Evolutionary conservation across 129 eudicot species (phyloP), one percentile per base, ranked within the genome.

Genomic region (Saposhnikovia divaricata): DNA sequence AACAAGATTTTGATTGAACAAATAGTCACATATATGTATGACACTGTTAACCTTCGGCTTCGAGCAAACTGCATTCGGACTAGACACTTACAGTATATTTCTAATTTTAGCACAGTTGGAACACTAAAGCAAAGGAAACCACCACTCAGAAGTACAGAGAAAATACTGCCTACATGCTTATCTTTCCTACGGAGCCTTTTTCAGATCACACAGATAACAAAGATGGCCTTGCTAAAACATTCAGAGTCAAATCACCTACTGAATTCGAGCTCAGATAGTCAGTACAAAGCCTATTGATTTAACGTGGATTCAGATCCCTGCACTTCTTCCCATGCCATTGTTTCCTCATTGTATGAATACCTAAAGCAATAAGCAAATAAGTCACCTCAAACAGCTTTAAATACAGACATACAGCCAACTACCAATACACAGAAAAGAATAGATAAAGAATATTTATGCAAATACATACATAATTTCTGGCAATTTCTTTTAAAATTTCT

Each of bases 301-400:
- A 72, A 9, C 0, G 48, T 40, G 2, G 76, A 18, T 72, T 38
- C 76, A 72, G 50, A 23, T 72, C 48, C 76, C 51, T 72, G 47
- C 15, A 39, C 76, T 6, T 72, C 76, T 34, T 72, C 76, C 43
- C 43, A 72, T 72, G 76, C 15, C 44, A 18, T 31, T 70, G 74
- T 70, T 31, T 70, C 74, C 74, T 70, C 74, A 14, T 70, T 70
- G 25, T 31, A 70, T 37, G 74, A 15, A 70, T 70, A 70, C 74
- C 74, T 70, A 70, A 16, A 31, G 44, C 74, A 18, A 38, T 70
- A 3, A 70, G 40, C 65, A 57, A 23, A 66, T 4, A 37, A 38
- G 12, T 70, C 15, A 53, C 69, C 42, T 37, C 77, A 70, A 69
- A 76, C 83, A 78, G 79, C 80, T 85, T 89, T 66, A 12, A 70